A percentile compares a stretch with the other conserved stretches of the same genome.
Conservation (phyloP, 2,329 filamentous ascomycete genomes). For the Cadophora luteo-olivacea region DNA sequence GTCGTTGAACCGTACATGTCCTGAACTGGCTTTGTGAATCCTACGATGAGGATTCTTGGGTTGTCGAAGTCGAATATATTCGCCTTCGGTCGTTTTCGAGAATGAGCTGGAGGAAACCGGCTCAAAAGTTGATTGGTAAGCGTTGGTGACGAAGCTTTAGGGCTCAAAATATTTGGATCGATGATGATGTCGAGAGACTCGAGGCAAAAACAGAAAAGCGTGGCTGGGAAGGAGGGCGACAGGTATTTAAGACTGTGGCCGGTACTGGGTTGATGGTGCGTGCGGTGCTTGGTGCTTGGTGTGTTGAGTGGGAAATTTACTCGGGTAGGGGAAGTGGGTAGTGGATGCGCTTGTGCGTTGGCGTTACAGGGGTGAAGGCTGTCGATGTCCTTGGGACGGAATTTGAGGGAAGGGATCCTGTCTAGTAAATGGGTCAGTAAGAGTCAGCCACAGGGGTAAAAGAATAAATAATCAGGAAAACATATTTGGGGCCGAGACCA, state of each 20-base stretch:
- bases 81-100: conserved; percentile 39
- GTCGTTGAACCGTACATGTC: conserved; percentile 47
- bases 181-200: conserved; percentile 31
- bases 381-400: conserved; percentile 15
- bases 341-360: conserved; percentile 30
- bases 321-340: conserved; percentile 24
- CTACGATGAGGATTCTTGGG: conserved; percentile 34
- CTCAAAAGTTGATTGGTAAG: conserved; percentile 35
- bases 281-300: background rate
- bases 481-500: conserved; percentile 3
- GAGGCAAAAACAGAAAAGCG: conserved; percentile 23
- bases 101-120: conserved; percentile 41
- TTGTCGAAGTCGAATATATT: conserved; percentile 39
- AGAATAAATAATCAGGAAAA: conserved; percentile 21
- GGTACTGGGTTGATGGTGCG: conserved; percentile 10
- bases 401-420: background rate
- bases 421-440: conserved; percentile 1
- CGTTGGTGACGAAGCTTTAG: conserved; percentile 28
- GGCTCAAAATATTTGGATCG: conserved; percentile 28
- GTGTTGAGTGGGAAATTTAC: conserved; percentile 27
- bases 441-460: conserved; percentile 31
- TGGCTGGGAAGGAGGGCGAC: conserved; percentile 31
- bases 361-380: conserved; percentile 18
- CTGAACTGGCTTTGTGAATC: conserved; percentile 42
- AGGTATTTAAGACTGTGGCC: conserved; percentile 28